Percentiles rank a stretch among this genome's conserved stretches.
These are phyloP conservation scores for Nepenthes mirabilis DNA, from an alignment of 148 eudicot species.

Conservation along the genomic window DNA sequence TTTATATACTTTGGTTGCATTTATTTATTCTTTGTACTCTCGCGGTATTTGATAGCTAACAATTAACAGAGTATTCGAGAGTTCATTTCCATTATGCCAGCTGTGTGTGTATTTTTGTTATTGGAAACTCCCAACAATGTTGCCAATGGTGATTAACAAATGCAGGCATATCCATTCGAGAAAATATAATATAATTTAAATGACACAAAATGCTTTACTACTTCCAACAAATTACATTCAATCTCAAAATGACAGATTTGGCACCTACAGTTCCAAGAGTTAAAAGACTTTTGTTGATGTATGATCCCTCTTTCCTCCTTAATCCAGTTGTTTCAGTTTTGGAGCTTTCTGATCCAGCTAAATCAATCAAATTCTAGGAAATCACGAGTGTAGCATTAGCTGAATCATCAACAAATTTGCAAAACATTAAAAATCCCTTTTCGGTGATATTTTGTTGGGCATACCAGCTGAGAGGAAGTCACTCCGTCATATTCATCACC, in stretches of 20 bases:
- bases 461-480: slow-evolving; percentile 90
- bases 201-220: no score
- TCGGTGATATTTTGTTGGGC: slow-evolving; percentile 1
- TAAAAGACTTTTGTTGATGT: slow-evolving; percentile 91
- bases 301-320: slow-evolving; percentile 97
- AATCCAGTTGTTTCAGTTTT: slow-evolving; percentile 97
- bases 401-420: background rate
- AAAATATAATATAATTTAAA: no score
- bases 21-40: no score
- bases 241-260: background rate
- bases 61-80: no score
- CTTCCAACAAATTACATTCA: no score
- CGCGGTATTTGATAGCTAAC: no score
- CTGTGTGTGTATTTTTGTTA: no score
- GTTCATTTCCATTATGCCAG: no score
- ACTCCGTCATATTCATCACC: slow-evolving; percentile 99
- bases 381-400: slow-evolving; percentile 2
- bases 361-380: slow-evolving; percentile 76
- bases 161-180: background rate
- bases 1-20: no score
- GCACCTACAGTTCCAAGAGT: slow-evolving; percentile 86
- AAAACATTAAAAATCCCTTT: background rate
- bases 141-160: no score
- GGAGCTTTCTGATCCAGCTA: slow-evolving; percentile 99
- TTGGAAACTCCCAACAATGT: no score